A percentile compares a stretch with the other conserved stretches of the same genome.
Conservation (phyloP, 768 basidiomycete species). For the Podaxis sp. region DNA sequence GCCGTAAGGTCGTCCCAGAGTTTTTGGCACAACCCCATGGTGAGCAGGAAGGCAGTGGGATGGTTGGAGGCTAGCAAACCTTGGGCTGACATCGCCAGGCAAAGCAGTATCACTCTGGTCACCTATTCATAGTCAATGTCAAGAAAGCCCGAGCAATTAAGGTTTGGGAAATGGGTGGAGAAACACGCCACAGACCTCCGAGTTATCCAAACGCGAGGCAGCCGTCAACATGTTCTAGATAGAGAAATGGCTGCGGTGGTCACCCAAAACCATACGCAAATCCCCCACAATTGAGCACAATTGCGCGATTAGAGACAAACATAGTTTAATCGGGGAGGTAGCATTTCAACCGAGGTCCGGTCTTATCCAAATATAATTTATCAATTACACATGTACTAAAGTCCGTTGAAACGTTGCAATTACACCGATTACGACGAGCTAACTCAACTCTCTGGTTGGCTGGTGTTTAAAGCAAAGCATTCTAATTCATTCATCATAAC, state of each 20-base stretch:
- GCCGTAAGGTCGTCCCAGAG: not conserved
- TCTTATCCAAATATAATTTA: not conserved
- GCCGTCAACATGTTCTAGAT: not conserved
- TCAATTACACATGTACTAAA: not conserved
- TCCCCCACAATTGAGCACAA: not conserved
- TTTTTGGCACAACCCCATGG: conserved; percentile 5
- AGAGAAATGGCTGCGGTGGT: not conserved
- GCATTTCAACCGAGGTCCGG: conserved; percentile 9
- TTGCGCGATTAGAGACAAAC: not conserved
- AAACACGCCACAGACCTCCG: not conserved
- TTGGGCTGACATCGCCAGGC: not conserved
- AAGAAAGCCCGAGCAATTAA: not conserved
- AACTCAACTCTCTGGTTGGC: not conserved
- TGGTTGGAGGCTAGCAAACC: not conserved
- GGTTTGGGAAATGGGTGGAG: not conserved
- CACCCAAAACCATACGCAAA: not conserved
- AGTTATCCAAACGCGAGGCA: not conserved
- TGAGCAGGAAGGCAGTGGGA: not conserved
- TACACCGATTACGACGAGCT: not conserved
- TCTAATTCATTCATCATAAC: not conserved
- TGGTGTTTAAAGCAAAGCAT: not conserved
- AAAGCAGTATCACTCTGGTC: conserved; percentile 3
- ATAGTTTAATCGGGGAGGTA: not conserved
- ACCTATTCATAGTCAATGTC: conserved; percentile 9
- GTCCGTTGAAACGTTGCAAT: not conserved